These are phyloP conservation scores for Sextonia rubra DNA, from an alignment of 164 flowering plant species.

Conservation along the genomic window DNA sequence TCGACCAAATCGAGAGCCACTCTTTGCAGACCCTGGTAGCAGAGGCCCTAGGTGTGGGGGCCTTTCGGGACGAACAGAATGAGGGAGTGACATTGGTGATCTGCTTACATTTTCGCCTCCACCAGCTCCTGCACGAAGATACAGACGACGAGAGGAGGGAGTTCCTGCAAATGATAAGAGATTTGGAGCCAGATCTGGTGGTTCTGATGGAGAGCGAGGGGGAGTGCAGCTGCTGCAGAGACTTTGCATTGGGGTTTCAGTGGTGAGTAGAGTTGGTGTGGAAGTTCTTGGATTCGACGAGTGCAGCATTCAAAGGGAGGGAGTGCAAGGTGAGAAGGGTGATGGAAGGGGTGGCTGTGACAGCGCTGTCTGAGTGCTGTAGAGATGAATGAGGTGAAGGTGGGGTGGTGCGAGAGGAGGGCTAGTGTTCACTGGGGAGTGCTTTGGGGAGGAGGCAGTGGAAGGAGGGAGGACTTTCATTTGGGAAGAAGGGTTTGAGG, in stretches of 20 bases:
- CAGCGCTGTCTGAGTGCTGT: constrained; percentile 29
- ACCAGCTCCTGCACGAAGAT: constrained; percentile 48
- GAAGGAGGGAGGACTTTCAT: constrained; percentile 59
- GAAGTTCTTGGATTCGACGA: constrained; percentile 72
- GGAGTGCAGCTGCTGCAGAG: constrained; percentile 51
- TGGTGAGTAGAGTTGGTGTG: constrained; percentile 58
- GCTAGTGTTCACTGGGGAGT: constrained; percentile 43
- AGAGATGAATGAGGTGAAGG: constrained; percentile 64
- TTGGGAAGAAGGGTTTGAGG: too few species aligned
- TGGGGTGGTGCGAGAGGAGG: constrained; percentile 58
- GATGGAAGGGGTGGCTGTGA: constrained; percentile 74
- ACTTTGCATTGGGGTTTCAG: constrained; percentile 47
- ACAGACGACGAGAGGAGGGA: constrained; percentile 43
- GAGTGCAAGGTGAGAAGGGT: constrained; percentile 61
- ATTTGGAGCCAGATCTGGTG: constrained; percentile 53
- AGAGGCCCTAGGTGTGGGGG: constrained; percentile 32
- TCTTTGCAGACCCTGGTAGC: constrained; percentile 39
- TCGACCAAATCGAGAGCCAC: constrained; percentile 37
- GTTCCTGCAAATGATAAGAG: constrained; percentile 33
- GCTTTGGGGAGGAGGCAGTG: constrained; percentile 54
- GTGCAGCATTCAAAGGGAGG: constrained; percentile 69
- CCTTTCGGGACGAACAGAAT: too few species aligned
- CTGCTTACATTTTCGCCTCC: constrained; percentile 69
- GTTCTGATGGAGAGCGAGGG: constrained; percentile 60
- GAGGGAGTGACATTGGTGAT: constrained; percentile 48